Evolutionary conservation across 2,329 filamentous ascomycete species (phyloP).

Genomic region (Diatrype stigma): DNA sequence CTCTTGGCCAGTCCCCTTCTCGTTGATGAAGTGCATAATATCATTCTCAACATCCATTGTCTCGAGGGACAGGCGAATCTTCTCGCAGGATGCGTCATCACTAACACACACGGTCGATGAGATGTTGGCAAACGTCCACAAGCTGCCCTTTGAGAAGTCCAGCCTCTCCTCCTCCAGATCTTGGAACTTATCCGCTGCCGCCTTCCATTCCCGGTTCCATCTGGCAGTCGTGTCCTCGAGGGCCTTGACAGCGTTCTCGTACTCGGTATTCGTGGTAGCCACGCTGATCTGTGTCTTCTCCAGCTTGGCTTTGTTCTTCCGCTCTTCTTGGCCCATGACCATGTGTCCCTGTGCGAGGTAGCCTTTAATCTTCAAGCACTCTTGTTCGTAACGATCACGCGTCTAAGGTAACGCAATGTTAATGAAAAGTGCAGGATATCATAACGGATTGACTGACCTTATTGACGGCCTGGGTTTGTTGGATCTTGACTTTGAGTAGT

Average conservation of each 20-base stretch:
- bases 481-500: slow-evolving; percentile 84
- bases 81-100: slow-evolving; percentile 94
- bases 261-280: slow-evolving; percentile 85
- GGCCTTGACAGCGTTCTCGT: slow-evolving; percentile 87
- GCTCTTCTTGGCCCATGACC: slow-evolving; percentile 99
- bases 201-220: slow-evolving; percentile 99
- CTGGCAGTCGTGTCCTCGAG: slow-evolving; percentile 91
- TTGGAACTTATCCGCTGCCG: slow-evolving; percentile 97
- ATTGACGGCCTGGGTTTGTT: slow-evolving; percentile 86
- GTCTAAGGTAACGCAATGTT: slow-evolving; percentile 46
- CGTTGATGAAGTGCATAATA: slow-evolving; percentile 82
- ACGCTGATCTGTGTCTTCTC: slow-evolving; percentile 98
- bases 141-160: slow-evolving; percentile 94
- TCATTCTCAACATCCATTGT: slow-evolving; percentile 97
- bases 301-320: slow-evolving; percentile 97
- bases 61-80: slow-evolving; percentile 87
- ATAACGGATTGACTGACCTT: slow-evolving; percentile 55
- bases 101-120: slow-evolving; percentile 96
- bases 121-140: slow-evolving; percentile 98
- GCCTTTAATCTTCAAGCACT: slow-evolving; percentile 96
- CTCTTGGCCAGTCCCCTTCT: slow-evolving; percentile 88
- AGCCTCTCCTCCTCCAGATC: slow-evolving; percentile 95
- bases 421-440: slow-evolving; percentile 3
- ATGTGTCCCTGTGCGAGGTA: slow-evolving; percentile 98
- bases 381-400: slow-evolving; percentile 92